Evolutionary conservation across 176 grass and related monocot species (phyloP).

Genomic region (Triticum dicoccoides): DNA sequence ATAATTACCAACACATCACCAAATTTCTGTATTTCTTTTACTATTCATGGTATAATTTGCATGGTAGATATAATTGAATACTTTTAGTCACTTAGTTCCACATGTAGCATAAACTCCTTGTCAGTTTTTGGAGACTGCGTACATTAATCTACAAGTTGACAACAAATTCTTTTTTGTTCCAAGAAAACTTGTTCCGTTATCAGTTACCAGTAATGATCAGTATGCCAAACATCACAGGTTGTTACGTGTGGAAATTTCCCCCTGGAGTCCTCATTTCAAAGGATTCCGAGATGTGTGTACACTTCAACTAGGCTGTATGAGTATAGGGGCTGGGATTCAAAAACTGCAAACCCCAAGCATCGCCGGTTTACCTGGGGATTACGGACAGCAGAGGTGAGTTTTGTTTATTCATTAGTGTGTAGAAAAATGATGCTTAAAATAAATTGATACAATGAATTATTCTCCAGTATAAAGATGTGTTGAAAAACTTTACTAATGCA

Average conservation of each 20-base stretch:
- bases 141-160: not conserved
- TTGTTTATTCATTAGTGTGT: not conserved
- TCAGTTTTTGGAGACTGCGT: not conserved
- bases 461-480: not conserved
- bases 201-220: not conserved
- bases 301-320: conserved; percentile 87
- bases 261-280: conserved; percentile 92
- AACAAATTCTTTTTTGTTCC: not conserved
- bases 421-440: not conserved
- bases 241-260: conserved; percentile 98
- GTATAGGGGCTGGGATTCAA: conserved; percentile 94
- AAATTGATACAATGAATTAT: not conserved
- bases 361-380: conserved; percentile 87
- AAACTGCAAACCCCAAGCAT: conserved; percentile 72
- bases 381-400: conserved; percentile 77
- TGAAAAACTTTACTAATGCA: not conserved
- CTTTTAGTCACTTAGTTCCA: not conserved
- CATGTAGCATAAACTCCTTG: not conserved
- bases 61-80: not conserved
- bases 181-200: not conserved
- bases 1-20: conserved; percentile 11
- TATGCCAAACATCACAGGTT: conserved; percentile 49
- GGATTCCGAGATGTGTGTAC: conserved; percentile 94
- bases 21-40: conserved; percentile 14
- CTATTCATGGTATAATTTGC: not conserved